Evolutionary conservation across 2,329 filamentous ascomycete genomes (phyloP), one percentile per base, ranked within the genome.

Genomic region (Colletotrichum aenigma): DNA sequence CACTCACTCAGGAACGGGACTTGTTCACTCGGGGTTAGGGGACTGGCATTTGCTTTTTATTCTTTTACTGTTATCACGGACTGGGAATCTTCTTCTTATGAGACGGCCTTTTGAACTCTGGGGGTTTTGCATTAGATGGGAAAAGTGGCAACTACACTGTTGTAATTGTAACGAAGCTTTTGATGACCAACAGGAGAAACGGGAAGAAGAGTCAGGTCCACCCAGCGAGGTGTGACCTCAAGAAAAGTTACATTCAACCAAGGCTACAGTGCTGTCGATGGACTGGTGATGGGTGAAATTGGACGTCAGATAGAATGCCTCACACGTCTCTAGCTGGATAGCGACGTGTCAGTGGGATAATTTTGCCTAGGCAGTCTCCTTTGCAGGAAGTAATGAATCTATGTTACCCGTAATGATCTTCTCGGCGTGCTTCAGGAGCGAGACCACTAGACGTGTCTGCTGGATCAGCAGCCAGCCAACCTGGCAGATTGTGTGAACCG

Each of bases 141-240:
- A 66, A 70, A 76, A 77, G 73, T 74, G 67, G 74, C 76, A 75
- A 77, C 74, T 77, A 74, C 70, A 69, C 62, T 55, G 76, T 74
- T 77, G 76, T 76, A 77, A 71, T 77, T 71, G 74, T 77, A 75
- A 77, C 74, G 70, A 75, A 75, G 68, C 58, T 74, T 74, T 66
- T 74, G 38, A 77, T 56, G 76, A 77, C 52, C 32, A 68, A 60
- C 43, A 69, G 64, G 52, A 26, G 48, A 30, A 55, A 58, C 18
- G 12, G 58, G 26, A 61, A n/a, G 24, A 69, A 52, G 36, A 69
- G 28, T 60, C 48, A 24, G 55, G 32, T 26, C 64, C 56, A 48
- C 58, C 64, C 26, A 26, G 24, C 15, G 9, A 74, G 65, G 65
- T 30, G 65, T 32, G 74, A 43, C 58, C 16, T 16, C 21, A 60